Evolutionary conservation across 495 filamentous ascomycete genomes (phyloP), one percentile per base, ranked within the genome.

Genomic region (Talaromyces thailandensis): DNA sequence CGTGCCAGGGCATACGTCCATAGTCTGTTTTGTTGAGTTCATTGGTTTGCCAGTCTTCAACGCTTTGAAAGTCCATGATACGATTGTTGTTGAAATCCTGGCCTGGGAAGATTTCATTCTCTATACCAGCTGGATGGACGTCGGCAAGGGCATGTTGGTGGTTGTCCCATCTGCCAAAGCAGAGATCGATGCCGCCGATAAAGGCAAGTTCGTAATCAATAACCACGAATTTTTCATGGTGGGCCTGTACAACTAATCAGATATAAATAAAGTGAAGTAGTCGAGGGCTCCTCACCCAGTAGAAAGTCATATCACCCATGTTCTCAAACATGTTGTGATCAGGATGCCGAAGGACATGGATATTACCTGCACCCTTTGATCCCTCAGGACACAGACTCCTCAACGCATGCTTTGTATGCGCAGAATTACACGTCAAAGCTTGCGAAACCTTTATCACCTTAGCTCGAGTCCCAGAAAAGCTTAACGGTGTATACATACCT

Each of bases 1-100:
- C 93, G 68, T 98, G 93, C 93, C 93, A 98, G 1, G 93, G 93
- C 93, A 98, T 96, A 29, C 93, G 86, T 25, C 92, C 93, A 64
- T 89, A 96, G 35, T 96, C 91, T 0, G 88, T 85, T 76, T 97
- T 97, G 72, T 83, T 89, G n/a, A 98, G 76, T 69, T 95, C 89
- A 67, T 98, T 98, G 53, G 85, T 83, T 71, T 92, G 90, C 93
- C 93, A 98, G 68, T 96, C 88, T 8, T 88, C 69, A 23, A 98
- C 94, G 24, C 84, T 88, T 66, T 96, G 81, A 73, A 97, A 97
- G 68, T 98, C 93, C 89, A 96, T 90, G 67, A 98, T 86, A 4
- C 93, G 89, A 69, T 95, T 96, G 71, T 90, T 91, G 73, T 96
- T 96, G 78, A 92, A 98, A 65, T 97, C 93, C 70, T 98, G 93